Conservation (phyloP, 768 basidiomycete species). For the Clavulina sp. region DNA sequence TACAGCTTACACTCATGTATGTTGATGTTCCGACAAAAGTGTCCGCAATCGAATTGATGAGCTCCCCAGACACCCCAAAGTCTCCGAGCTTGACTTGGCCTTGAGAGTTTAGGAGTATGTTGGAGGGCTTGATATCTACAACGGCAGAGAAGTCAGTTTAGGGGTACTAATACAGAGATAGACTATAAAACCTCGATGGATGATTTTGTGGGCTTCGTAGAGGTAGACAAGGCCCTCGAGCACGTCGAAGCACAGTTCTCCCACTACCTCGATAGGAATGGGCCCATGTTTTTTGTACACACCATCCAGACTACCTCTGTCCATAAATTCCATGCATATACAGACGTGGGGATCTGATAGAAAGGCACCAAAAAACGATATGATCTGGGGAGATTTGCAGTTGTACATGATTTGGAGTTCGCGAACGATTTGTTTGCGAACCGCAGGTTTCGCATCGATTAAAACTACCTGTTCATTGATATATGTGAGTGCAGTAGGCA, state of each 20-base stretch:
- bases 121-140: constrained; percentile 96
- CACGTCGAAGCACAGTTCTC: constrained; percentile 86
- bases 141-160: background rate
- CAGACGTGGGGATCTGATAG: constrained; percentile 95
- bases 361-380: constrained; percentile 95
- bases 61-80: constrained; percentile 95
- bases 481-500: background rate
- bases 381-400: constrained; percentile 83
- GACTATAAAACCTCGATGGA: constrained; percentile 63
- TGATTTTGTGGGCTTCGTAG: constrained; percentile 94
- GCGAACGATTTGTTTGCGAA: constrained; percentile 92
- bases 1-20: constrained; percentile 80
- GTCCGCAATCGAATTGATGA: constrained; percentile 97
- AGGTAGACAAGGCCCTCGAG: constrained; percentile 91
- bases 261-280: constrained; percentile 83
- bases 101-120: constrained; percentile 83
- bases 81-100: constrained; percentile 99
- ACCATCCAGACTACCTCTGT: constrained; percentile 83
- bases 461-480: constrained; percentile 56
- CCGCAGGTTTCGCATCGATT: constrained; percentile 90
- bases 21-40: constrained; percentile 98
- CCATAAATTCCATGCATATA: constrained; percentile 96
- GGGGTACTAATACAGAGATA: background rate
- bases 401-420: constrained; percentile 99
- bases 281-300: constrained; percentile 94